Base-by-base conservation (phyloP, 768 basidiomycete genomes). In the Ramaria rubella region DNA sequence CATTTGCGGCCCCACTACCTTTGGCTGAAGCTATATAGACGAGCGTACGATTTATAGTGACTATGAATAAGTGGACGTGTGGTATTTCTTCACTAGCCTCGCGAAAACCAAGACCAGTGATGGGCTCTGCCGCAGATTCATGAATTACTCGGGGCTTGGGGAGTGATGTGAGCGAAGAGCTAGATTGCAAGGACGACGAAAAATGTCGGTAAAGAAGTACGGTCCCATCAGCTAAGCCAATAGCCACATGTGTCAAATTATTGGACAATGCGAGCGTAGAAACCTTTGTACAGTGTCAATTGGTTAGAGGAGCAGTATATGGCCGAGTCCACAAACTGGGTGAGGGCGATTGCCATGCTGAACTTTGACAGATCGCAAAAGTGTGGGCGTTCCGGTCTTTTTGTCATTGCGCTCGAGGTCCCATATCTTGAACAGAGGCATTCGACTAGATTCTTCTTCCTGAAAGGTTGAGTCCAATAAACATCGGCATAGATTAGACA, bases 221-320 rank as follows among this genome's bases (percentile, higher is more conserved):
- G 0, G 90, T 90, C 24, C 96, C 96, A 65, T 97, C 94, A 5
- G 85, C 93, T n/a, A 98, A 80, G 14, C 94, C 96, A 38, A 98
- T 81, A 5, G 94, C 87, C 24, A 99, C 81, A 68, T 94, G 90
- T 0, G 89, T 81, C 3, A 96, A 76, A 17, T 80, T 79, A 5
- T 81, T 72, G 0, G 94, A 88, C 21, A 94, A 73, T 0, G 94
- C 90, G 40, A 96, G 74, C 1, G 86, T 81, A 2, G 90, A 84
- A 11, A 94, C 83, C 82, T 89, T 21, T 46, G 31, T 44, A 43
- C 17, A 6, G 29, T n/a, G 27, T 31, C 33, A 51, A 17, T 7
- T 11, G 15, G 26, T 36, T n/a, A 23, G 15, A 2, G 29, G 30
- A 40, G 45, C 19, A 27, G 24, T 21, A 33, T 14, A 49, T 42